Evolutionary conservation across 23 red algal species (phyloP).

Genomic region (Chondrus crispus): DNA sequence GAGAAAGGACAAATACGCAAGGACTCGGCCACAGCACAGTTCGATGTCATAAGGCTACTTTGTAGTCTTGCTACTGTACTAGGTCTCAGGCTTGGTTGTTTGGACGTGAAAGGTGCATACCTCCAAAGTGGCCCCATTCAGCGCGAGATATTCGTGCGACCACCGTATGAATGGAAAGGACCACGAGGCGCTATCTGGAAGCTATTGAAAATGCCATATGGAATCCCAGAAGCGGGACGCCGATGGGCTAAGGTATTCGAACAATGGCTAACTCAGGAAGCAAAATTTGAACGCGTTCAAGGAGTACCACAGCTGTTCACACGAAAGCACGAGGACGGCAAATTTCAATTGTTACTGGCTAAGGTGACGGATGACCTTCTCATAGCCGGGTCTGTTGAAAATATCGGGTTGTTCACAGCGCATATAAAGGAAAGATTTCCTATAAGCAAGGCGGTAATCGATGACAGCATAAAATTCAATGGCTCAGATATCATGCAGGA

Average conservation of each 20-base stretch:
- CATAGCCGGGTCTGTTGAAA: neutral
- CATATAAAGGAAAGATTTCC: neutral
- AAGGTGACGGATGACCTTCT: conserved; percentile 5
- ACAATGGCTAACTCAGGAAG: neutral
- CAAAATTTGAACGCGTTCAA: neutral
- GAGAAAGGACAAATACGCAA: conserved; percentile 35
- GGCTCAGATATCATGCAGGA: neutral
- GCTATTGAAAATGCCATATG: conserved; percentile 35
- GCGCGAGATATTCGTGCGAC: neutral
- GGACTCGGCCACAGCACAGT: neutral
- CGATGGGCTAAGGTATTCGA: conserved; percentile 22
- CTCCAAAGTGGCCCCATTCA: conserved; percentile 20
- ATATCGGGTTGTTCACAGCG: neutral
- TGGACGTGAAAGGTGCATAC: conserved; percentile 12
- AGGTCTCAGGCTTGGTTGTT: neutral
- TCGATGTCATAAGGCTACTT: conserved; percentile 24
- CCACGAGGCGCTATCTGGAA: neutral
- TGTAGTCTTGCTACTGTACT: neutral
- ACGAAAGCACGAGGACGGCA: neutral
- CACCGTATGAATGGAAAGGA: neutral
- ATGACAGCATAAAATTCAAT: conserved; percentile 9
- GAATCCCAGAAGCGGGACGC: conserved; percentile 5
- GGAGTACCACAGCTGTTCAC: neutral
- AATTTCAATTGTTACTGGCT: neutral
- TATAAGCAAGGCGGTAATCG: conserved; percentile 12